Evolutionary conservation across 768 basidiomycete species (phyloP), one percentile per base, ranked within the genome.

Genomic region (Boletus rubescentipes): DNA sequence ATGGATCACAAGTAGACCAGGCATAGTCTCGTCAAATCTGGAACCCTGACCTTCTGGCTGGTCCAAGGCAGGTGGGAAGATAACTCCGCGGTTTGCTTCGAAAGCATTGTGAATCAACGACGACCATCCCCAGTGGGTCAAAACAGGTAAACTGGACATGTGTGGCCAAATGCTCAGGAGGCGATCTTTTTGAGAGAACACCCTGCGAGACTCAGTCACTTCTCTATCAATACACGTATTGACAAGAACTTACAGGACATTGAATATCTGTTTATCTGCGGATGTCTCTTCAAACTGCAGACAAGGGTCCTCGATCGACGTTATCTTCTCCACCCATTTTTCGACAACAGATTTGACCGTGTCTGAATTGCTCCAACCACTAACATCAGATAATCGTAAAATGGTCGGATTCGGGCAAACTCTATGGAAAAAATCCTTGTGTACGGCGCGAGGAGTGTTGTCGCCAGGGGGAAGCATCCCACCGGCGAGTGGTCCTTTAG

Each of bases 1-100:
- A 58, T 82, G 81, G 11, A 82, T 61, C 15, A 69, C 78, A 16
- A 82, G 68, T 0, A 80, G 64, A 20, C 79, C 75, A 9, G 67
- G 50, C 21, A 67, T 23, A 15, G 53, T 51, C 14, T 63, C 53
- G 37, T 50, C n/a, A 3, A 16, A 9, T 29, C 55, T 53, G 18
- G 50, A 38, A 46, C 43, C 14, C 42, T 38, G 30, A 15, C 49
- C 52, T 5, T 50, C 30, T 18, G 46, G 30, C 59, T 52, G 45
- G 46, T 43, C 37, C 18, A 51, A 45, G 29, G 58, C 61, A 46
- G 43, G 65, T 5, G 49, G 64, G 41, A 20, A 67, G 42, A 57
- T 67, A 57, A 23, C 36, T 35, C 16, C 49, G n/a, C 48, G 51
- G 31, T 66, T 65, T 23, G 37, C 46, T 34, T 55, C 51, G 20